Conservation (phyloP, 208 protist genomes). For the Trypanosoma avium region DNA sequence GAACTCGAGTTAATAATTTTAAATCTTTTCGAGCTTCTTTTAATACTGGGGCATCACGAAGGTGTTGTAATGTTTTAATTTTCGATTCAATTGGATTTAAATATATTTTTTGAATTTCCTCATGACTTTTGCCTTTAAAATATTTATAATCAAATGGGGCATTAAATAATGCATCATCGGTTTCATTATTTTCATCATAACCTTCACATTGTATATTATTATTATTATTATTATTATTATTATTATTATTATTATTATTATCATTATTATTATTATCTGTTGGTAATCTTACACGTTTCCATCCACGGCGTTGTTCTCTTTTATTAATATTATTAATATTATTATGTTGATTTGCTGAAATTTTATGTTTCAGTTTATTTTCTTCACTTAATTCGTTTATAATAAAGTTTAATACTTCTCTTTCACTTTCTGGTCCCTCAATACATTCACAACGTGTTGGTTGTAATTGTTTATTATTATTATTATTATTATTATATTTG, state of each 20-base stretch:
- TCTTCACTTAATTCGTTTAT: background rate
- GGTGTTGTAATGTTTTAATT: background rate
- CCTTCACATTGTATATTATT: background rate
- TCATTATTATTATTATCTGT: background rate
- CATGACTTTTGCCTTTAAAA: background rate
- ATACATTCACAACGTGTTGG: background rate
- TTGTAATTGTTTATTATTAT: too few relatives aligned
- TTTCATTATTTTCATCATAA: background rate
- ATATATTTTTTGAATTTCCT: background rate
- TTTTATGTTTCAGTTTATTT: too few relatives aligned
- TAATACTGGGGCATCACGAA: background rate
- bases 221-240: too few relatives aligned
- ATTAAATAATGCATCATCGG: conserved; percentile 1
- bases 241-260: too few relatives aligned
- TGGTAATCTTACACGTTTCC: background rate
- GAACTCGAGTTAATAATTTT: background rate
- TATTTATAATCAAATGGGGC: background rate
- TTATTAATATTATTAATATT: background rate
- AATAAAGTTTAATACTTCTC: background rate
- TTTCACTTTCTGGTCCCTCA: background rate
- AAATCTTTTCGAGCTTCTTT: background rate
- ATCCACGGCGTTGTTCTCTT: background rate
- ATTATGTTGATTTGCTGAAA: background rate
- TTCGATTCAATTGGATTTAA: background rate
- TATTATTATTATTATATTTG: too few relatives aligned